Base-by-base conservation (phyloP, 169 alveolate genomes). In the Plasmodium blacklocki region DNA sequence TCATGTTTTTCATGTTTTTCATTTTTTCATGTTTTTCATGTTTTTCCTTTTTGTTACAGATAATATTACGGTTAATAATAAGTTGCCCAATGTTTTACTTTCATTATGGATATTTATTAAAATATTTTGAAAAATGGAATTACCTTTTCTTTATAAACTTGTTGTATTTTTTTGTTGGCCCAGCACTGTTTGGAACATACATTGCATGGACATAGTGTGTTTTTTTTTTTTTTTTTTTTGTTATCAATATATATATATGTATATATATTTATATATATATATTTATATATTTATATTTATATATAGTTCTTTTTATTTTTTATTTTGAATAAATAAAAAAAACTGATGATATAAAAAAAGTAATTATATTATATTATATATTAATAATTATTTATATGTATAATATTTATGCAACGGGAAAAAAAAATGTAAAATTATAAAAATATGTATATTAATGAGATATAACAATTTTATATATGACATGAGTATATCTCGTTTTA, bases 181-280 rank as follows among this genome's bases (percentile, higher is more conserved):
- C 92, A 3, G 88, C 92, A 15, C 52, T 86, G 15, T 86, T 86
- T 72, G 92, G 92, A 12, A 60, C 92, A 52, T 86, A 60, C 47
- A 86, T 86, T 15, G 92, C 88, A 12, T 86, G 92, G 92, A 86
- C 92, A 2, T 86, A 83, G 39, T n/a, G 15, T 6, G 5, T 50
- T 26, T 26, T 26, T 26, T 32, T 32, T 26, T 26, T 32, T 32
- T 32, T 32, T 32, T 39, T 39, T 39, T 39, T 39, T 39, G 47
- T 39, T 39, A 60, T 26, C 7, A 18, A 19, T 19, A 60, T 18
- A 60, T 19, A 60, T 60, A 60, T 60, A 18, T 60, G 49, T 18
- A 29, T 29, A 71, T 71, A 15, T 15, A 60, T 60, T 19, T 60
- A 60, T 59, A 18, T 59, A 2, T 59, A 59, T 59, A 4, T 59